phyloP scores from a whole-genome alignment of 352 stramenopile genomes.

The Hyaloperonospora arabidopsidis region DNA sequence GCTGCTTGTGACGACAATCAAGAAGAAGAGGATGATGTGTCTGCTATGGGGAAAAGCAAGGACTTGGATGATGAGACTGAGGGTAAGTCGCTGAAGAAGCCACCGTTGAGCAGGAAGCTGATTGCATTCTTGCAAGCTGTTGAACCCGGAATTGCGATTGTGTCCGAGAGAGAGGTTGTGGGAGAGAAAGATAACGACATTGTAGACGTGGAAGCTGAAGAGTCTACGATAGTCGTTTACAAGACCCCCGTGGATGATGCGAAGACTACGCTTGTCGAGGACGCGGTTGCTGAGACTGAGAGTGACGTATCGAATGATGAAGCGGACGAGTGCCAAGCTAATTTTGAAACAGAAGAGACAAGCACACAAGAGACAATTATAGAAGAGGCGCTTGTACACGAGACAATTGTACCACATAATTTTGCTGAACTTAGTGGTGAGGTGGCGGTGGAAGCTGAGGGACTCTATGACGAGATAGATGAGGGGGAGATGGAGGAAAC shows the following conservation, averaged over 20 bases:
- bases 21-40: constrained; percentile 14
- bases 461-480: constrained; percentile 20
- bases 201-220: constrained; percentile 24
- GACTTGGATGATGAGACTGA: constrained; percentile 12
- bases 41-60: constrained; percentile 8
- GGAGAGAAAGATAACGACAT: constrained; percentile 17
- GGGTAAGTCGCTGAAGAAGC: constrained; percentile 20
- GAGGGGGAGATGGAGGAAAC: constrained; percentile 6
- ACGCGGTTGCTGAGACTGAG: constrained; percentile 13
- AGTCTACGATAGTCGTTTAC: constrained; percentile 23
- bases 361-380: constrained; percentile 18
- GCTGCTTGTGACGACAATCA: constrained; percentile 27
- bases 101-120: constrained; percentile 37
- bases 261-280: constrained; percentile 12
- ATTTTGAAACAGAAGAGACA: background rate
- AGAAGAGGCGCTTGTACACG: constrained; percentile 4
- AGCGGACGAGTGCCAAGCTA: background rate
- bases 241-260: constrained; percentile 23
- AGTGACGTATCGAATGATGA: constrained; percentile 15
- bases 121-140: constrained; percentile 48
- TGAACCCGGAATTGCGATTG: constrained; percentile 16
- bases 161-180: constrained; percentile 4
- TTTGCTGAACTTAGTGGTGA: constrained; percentile 17
- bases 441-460: constrained; percentile 9
- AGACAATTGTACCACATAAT: constrained; percentile 17